These are phyloP conservation scores for Alternaria brassicicola DNA, from an alignment of 2,329 filamentous ascomycete genomes.

Conservation along the genomic window DNA sequence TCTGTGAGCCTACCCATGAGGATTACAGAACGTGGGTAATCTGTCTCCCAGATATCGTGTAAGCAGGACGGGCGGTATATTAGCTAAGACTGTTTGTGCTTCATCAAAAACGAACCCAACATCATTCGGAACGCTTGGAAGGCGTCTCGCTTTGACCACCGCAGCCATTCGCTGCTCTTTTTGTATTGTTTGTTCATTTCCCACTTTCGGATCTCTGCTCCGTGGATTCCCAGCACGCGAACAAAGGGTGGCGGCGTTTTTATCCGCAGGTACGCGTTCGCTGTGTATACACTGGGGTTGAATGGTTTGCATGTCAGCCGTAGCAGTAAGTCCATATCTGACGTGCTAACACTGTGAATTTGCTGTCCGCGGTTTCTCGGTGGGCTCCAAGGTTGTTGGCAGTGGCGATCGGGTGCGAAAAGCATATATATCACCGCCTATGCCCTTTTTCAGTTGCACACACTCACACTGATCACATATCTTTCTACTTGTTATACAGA, in stretches of 20 bases:
- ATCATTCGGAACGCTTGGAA: background rate
- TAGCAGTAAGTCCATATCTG: background rate
- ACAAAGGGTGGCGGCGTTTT: background rate
- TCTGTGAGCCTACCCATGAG: background rate
- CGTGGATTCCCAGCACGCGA: background rate
- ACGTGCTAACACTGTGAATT: background rate
- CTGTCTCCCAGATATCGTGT: background rate
- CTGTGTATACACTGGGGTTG: background rate
- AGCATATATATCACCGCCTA: background rate
- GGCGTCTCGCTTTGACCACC: background rate
- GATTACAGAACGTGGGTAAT: background rate
- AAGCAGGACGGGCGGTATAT: background rate
- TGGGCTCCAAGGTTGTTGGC: background rate
- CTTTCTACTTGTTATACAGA: background rate
- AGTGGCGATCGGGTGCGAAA: background rate
- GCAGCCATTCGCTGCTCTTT: background rate
- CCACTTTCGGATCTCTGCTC: background rate
- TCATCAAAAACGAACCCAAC: background rate
- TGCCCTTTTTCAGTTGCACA: background rate
- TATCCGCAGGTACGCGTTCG: background rate
- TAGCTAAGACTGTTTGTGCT: background rate
- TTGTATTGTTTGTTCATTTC: background rate
- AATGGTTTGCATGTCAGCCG: background rate
- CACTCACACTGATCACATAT: background rate
- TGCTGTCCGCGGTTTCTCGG: background rate